Evolutionary conservation across 305 asterid species (phyloP), one percentile per base, ranked within the genome.

Genomic region (Fraxinus albicans): DNA sequence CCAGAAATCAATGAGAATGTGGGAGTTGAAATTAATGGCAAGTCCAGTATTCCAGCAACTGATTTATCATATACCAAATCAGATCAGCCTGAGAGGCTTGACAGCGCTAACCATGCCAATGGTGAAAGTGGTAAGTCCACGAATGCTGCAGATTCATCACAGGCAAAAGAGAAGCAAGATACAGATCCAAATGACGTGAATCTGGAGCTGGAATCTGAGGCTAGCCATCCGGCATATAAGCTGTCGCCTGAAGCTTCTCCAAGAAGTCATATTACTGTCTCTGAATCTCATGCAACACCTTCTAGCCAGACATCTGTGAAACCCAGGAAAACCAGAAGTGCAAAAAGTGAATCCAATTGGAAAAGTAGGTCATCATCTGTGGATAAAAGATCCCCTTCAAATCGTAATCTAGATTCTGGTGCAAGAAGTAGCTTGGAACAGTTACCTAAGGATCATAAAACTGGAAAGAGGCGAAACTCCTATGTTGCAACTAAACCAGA

Each of bases 261-360:
- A 72, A 88, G 91, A 86, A 97, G 96, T 85, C 97, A 84, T 83
- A 81, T 81, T 73, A 89, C 94, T 34, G 72, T 79, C 79, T 84
- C 97, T 19, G 98, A 93, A 83, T 90, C 92, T 86, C 95, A 92
- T 86, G 95, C 91, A 70, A 91, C 98, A 6, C 98, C 98, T 72
- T 89, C 95, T 53, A 94, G 95, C 87, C 90, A 90, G 82, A 90
- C 88, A 33, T 97, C 27, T 34, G 47, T 84, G 80, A 95, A 93
- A 83, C 76, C 91, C 65, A 95, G 86, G 93, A 94, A 86, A 86
- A 85, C 31, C 38, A 91, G 84, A 84, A 88, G 91, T 79, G 93
- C 83, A 67, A 94, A 91, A 83, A 87, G 85, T 82, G 90, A 81
- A 27, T 84, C 95, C 17, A 87, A 75, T 81, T 85, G 82, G 76